phyloP scores from a whole-genome alignment of 2,329 filamentous ascomycete genomes.

The Lasiodiplodia sp. region DNA sequence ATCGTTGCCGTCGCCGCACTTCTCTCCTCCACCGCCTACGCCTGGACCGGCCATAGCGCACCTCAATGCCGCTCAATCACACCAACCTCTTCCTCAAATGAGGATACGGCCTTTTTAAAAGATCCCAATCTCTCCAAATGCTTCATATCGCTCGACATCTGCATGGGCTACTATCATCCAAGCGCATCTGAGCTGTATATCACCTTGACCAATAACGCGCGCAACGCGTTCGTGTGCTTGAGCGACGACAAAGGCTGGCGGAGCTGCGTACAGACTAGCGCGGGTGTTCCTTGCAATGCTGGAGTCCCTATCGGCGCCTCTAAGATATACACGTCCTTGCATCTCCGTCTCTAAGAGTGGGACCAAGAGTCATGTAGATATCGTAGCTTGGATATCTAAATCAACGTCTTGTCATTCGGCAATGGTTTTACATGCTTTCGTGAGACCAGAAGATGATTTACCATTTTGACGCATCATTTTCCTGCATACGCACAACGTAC shows the following conservation, averaged over 20 bases:
- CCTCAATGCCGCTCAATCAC: neutral
- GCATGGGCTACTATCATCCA: conserved; percentile 5
- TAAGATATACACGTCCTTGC: neutral
- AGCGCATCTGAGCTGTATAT: neutral
- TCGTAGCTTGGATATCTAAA: too few species aligned
- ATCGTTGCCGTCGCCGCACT: neutral
- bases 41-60: neutral
- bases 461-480: too few species aligned
- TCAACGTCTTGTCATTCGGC: too few species aligned
- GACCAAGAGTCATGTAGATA: too few species aligned
- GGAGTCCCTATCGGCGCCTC: neutral
- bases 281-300: neutral
- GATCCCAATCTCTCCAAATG: neutral
- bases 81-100: neutral
- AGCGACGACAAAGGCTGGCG: neutral
- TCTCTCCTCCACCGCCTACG: neutral
- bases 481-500: too few species aligned
- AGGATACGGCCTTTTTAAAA: neutral
- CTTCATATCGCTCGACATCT: neutral
- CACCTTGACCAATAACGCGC: neutral
- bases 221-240: neutral
- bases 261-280: neutral
- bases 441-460: too few species aligned
- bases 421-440: too few species aligned
- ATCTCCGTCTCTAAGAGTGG: neutral